These are phyloP conservation scores for Chimonanthus praecox DNA, from an alignment of 164 flowering plant species.

Conservation along the genomic window DNA sequence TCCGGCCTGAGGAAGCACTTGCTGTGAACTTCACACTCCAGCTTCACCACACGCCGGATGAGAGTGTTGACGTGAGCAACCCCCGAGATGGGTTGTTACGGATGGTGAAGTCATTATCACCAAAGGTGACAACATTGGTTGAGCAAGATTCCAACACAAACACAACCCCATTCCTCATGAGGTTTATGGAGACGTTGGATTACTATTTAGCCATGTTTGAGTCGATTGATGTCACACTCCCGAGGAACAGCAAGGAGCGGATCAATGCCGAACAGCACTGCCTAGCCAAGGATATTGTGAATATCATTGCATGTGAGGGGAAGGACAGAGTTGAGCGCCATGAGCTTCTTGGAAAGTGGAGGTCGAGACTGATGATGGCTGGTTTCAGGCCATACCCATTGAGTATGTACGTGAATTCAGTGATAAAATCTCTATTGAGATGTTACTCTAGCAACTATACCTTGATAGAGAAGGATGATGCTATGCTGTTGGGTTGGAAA, in stretches of 20 bases:
- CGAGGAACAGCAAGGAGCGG: slow-evolving; percentile 49
- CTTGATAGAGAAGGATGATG: slow-evolving; percentile 57
- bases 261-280: slow-evolving; percentile 70
- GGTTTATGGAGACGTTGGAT: slow-evolving; percentile 56
- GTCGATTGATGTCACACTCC: slow-evolving; percentile 58
- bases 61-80: slow-evolving; percentile 60
- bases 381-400: slow-evolving; percentile 61
- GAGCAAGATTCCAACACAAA: slow-evolving; percentile 82
- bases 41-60: slow-evolving; percentile 80
- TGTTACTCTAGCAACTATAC: slow-evolving; percentile 54
- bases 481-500: slow-evolving; percentile 67
- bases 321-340: slow-evolving; percentile 66
- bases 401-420: slow-evolving; percentile 56
- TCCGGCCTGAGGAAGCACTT: slow-evolving; percentile 66
- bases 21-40: slow-evolving; percentile 70
- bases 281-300: slow-evolving; percentile 69
- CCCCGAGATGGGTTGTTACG: slow-evolving; percentile 65
- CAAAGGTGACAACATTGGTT: slow-evolving; percentile 58
- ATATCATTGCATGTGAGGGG: slow-evolving; percentile 70
- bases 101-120: slow-evolving; percentile 56
- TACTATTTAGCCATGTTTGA: slow-evolving; percentile 76
- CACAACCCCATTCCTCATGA: slow-evolving; percentile 54
- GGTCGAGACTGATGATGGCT: slow-evolving; percentile 66
- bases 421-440: slow-evolving; percentile 40
- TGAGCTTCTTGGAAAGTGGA: slow-evolving; percentile 76